Evolutionary conservation across 2,329 filamentous ascomycete genomes (phyloP).

Genomic region (Bipolaris zeicola): DNA sequence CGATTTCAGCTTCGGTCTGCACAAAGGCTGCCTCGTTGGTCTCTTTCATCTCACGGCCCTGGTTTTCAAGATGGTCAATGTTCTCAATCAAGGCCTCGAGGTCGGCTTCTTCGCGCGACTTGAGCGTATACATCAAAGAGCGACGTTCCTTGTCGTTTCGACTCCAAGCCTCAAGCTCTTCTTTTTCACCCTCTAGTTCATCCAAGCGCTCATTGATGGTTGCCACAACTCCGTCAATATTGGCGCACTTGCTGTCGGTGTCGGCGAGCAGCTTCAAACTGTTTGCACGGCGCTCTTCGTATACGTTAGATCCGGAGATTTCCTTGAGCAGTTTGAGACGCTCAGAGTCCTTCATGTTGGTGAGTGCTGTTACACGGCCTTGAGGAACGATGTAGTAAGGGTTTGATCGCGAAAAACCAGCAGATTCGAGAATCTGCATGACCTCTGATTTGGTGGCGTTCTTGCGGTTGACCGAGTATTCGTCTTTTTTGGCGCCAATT

Average conservation of each 20-base stretch:
- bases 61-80: conserved; percentile 80
- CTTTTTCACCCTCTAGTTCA: conserved; percentile 96
- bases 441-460: conserved; percentile 94
- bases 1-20: conserved; percentile 78
- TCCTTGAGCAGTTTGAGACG: conserved; percentile 90
- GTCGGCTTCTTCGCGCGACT: conserved; percentile 84
- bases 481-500: conserved; percentile 97
- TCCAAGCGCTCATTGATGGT: conserved; percentile 89
- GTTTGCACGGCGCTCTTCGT: conserved; percentile 88
- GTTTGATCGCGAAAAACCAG: conserved; percentile 95
- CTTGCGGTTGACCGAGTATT: conserved; percentile 97
- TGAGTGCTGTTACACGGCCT: conserved; percentile 91
- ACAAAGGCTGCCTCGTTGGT: conserved; percentile 77
- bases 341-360: conserved; percentile 98
- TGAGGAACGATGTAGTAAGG: conserved; percentile 99
- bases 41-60: conserved; percentile 83
- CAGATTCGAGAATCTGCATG: conserved; percentile 91
- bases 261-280: conserved; percentile 97
- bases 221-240: conserved; percentile 89
- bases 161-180: conserved; percentile 91
- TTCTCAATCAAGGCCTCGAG: conserved; percentile 78
- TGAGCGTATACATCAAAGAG: conserved; percentile 93
- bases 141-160: conserved; percentile 91
- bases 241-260: conserved; percentile 89
- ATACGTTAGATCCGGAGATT: conserved; percentile 97